Conservation (phyloP, 164 flowering plant genomes). For the Pachysandra terminalis region DNA sequence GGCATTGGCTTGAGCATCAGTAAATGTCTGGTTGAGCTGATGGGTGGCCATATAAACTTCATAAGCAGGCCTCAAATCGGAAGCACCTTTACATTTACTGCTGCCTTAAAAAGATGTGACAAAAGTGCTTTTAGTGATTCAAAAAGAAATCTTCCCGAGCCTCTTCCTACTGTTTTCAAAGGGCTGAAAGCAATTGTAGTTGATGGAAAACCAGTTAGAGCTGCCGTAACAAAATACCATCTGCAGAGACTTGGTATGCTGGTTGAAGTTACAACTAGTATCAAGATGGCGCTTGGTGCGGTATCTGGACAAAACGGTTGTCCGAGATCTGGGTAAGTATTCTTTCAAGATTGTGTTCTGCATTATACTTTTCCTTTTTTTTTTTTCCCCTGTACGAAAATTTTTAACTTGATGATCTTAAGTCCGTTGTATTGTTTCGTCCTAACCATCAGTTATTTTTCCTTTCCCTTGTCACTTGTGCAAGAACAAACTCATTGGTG, state of each 20-base stretch:
- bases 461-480: not conserved
- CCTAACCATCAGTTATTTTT: not conserved
- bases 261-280: slow-evolving; percentile 46
- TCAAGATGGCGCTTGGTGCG: slow-evolving; percentile 34
- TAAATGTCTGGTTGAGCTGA: slow-evolving; percentile 83
- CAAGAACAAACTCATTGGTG: not conserved
- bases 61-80: slow-evolving; percentile 76
- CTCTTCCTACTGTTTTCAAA: slow-evolving; percentile 47
- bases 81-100: slow-evolving; percentile 86
- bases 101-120: slow-evolving; percentile 47
- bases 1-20: slow-evolving; percentile 94
- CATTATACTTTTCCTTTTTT: not conserved
- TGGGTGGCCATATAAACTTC: slow-evolving; percentile 85
- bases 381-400: not conserved
- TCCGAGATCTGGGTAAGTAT: slow-evolving; percentile 43
- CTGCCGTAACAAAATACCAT: slow-evolving; percentile 84
- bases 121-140: slow-evolving; percentile 27
- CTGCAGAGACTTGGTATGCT: slow-evolving; percentile 74
- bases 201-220: slow-evolving; percentile 80
- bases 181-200: slow-evolving; percentile 76
- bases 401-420: not conserved
- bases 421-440: not conserved
- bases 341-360: not conserved
- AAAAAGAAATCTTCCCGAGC: slow-evolving; percentile 42
- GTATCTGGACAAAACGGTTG: slow-evolving; percentile 39